Base-by-base conservation (phyloP, 1,284 basidiomycete genomes). In the Ceratobasidium sp. region DNA sequence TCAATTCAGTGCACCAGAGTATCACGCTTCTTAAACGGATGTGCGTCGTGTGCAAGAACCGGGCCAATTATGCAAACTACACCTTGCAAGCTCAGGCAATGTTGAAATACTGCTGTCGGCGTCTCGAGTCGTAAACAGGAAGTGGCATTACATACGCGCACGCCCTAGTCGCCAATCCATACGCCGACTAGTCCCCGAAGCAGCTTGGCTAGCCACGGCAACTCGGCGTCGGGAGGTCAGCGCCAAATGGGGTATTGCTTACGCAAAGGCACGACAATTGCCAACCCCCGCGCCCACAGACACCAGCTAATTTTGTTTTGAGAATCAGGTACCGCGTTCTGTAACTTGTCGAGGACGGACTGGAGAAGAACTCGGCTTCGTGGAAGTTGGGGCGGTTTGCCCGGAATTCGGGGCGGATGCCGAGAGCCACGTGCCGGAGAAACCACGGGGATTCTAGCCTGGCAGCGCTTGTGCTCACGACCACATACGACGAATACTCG, bases 401-500 rank as follows among this genome's bases (percentile, higher is more conserved):
- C 2, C 31, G 64, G 62, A 27, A 6, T 20, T 67, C 47, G 64
- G 64, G 25, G 49, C 64, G 64, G 50, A 12, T 53, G 22, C 50
- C 50, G 50, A 27, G 4, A 25, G 35, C 31, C 52, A 40, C 35
- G 64, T 67, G 38, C 40, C 64, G 64, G 64, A 45, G 38, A 67
- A 67, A 67, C 52, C 31, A 42, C 64, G 64, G 64, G 50, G 40
- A 42, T 67, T 53, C n/a, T 10, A 5, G 5, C 25, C 64, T 54
- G 54, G 52, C 64, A 40, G 29, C 49, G n/a, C 10, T 40, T 25
- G 50, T 42, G 50, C 40, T 35, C 22, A 13, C 15, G 40, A 34
- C 22, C 17, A 53, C 40, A 25, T 38, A 42, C 52, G 64, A 67
- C 52, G 52, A 53, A 67, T 54, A 42, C 64, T 67, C 64, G 64